These are phyloP conservation scores for Chalaropsis ovoidea DNA, from an alignment of 2,329 filamentous ascomycete genomes.

Conservation along the genomic window DNA sequence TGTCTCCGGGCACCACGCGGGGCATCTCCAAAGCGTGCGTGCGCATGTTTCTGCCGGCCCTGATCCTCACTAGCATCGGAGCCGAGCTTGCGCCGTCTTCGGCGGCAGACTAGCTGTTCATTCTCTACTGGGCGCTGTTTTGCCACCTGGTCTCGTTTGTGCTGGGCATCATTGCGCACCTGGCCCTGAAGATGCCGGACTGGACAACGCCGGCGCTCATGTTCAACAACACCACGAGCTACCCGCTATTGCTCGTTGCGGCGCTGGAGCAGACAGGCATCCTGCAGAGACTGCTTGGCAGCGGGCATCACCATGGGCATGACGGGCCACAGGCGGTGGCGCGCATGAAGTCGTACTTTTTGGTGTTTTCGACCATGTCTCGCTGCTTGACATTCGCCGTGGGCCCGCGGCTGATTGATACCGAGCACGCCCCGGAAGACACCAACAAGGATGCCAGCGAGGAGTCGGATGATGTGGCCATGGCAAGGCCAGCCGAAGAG, in stretches of 20 bases:
- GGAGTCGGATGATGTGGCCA: constrained; percentile 18
- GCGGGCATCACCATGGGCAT: constrained; percentile 20
- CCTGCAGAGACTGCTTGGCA: constrained; percentile 39
- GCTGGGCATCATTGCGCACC: constrained; percentile 34
- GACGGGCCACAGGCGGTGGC: constrained; percentile 38
- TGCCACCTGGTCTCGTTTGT: constrained; percentile 36
- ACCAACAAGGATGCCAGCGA: constrained; percentile 28
- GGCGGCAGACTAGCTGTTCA: constrained; percentile 32
- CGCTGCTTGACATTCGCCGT: constrained; percentile 56
- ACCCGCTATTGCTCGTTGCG: constrained; percentile 39
- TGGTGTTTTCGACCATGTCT: constrained; percentile 54
- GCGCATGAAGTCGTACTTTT: constrained; percentile 54
- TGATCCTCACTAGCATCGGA: constrained; percentile 40
- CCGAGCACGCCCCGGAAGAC: constrained; percentile 33
- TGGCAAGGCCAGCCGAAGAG: constrained; percentile 1
- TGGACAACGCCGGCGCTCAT: constrained; percentile 40
- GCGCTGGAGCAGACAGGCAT: constrained; percentile 44
- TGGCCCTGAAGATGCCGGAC: constrained; percentile 36
- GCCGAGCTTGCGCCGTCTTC: constrained; percentile 32
- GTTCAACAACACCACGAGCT: constrained; percentile 42
- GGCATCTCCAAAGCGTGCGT: constrained; percentile 40
- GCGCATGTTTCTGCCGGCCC: constrained; percentile 39
- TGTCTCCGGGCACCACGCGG: constrained; percentile 33
- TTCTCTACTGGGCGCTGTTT: constrained; percentile 27
- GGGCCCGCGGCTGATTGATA: constrained; percentile 46